phyloP scores from a whole-genome alignment of 2,329 filamentous ascomycete species.

The Fusarium duplospermum region DNA sequence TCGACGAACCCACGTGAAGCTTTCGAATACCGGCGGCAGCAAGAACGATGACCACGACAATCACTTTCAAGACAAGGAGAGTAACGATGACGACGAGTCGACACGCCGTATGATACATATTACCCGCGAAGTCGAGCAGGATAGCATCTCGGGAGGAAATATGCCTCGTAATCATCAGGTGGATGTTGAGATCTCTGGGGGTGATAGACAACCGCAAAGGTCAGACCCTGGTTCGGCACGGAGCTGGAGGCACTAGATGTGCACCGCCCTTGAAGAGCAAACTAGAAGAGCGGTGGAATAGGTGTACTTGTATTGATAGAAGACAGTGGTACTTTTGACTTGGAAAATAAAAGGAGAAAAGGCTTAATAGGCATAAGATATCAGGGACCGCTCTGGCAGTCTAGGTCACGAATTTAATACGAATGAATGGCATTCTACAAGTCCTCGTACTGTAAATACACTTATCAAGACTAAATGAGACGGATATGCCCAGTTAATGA shows the following conservation, averaged over 20 bases:
- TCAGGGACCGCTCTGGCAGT: not conserved
- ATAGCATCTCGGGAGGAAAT: conserved; percentile 4
- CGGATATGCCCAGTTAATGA: not conserved
- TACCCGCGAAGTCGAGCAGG: conserved; percentile 30
- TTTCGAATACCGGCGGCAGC: conserved; percentile 10
- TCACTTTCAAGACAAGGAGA: conserved; percentile 32
- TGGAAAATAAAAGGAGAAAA: not conserved
- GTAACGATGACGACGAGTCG: conserved; percentile 27
- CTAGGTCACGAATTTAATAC: not conserved
- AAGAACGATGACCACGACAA: conserved; percentile 5
- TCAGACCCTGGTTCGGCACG: not conserved
- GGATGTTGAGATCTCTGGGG: not conserved
- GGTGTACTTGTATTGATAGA: not conserved
- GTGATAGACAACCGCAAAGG: not conserved
- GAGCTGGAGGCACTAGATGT: not conserved
- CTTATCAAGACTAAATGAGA: not conserved
- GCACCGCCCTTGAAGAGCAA: not conserved
- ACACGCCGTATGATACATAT: conserved; percentile 29
- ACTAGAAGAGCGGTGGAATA: not conserved
- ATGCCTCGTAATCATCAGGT: not conserved
- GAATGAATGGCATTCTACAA: not conserved
- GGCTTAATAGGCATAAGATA: not conserved
- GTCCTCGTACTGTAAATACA: not conserved
- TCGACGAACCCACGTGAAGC: conserved; percentile 21
- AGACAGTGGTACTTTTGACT: not conserved